Base-by-base conservation (phyloP, 768 basidiomycete species). In the Termitomyces sp. region DNA sequence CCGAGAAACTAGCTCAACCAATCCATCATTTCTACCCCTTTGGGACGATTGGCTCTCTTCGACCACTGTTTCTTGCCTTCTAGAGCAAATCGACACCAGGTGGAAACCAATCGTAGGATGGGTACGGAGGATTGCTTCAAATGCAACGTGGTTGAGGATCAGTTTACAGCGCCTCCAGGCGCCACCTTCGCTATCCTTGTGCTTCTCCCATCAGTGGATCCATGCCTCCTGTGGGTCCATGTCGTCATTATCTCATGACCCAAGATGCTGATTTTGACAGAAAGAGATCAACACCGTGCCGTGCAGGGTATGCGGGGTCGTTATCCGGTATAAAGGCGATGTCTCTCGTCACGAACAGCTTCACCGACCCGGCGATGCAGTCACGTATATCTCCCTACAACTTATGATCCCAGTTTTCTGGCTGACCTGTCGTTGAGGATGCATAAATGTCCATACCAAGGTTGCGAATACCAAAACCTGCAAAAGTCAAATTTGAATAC, bases 401-500 rank as follows among this genome's bases (percentile, higher is more conserved):
- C 44, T 5, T 16, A 14, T 27, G 16, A 45, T 45, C 3, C 16
- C 14, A 44, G 16, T 45, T 16, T 27, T 14, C 7, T 27, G 25
- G 25, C 16, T 45, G 25, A 27, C 43, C 8, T 25, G 17, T 45
- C 16, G 5, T 16, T 27, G 10, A 72, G 71, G 47, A 69, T 68
- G 67, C 61, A 63, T 57, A 60, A 57, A 28, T 73, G 71, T 58
- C 64, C 67, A 0, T 67, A 59, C 40, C 56, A 64, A 3, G 67
- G 63, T 1, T 73, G 72, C 51, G 41, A 48, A 2, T 69, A 68
- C 56, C 60, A 62, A 49, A 67, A 59, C 10, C 58, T 71, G 3
- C 72, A 73, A 45, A 64, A 58, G 41, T 67, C 67, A 14, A 73
- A 73, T 50, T 39, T 73, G 12, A 63, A 61, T 19, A 70, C 68